These are phyloP conservation scores for Cystoderma amianthinum DNA, from an alignment of 768 basidiomycete genomes.

Conservation along the genomic window DNA sequence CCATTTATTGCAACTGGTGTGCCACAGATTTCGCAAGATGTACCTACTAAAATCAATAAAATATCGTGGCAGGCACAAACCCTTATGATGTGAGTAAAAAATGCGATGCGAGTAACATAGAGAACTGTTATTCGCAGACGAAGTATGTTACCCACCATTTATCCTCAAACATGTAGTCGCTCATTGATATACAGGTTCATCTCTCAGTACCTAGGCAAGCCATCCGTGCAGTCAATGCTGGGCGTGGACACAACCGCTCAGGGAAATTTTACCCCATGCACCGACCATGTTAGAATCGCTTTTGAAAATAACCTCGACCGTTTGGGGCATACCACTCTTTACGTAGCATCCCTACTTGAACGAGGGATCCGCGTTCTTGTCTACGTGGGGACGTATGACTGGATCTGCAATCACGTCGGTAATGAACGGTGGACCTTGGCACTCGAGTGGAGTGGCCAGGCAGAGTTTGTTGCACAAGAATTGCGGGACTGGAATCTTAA, in stretches of 20 bases:
- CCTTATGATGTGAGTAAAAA: conserved; percentile 65
- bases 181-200: conserved; percentile 39
- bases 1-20: conserved; percentile 26
- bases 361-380: conserved; percentile 62
- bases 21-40: conserved; percentile 7
- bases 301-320: conserved; percentile 43
- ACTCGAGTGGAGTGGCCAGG: conserved; percentile 66
- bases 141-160: conserved; percentile 11
- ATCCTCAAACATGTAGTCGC: neutral
- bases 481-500: conserved; percentile 56
- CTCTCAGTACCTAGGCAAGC: conserved; percentile 51
- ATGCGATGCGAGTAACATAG: conserved; percentile 39
- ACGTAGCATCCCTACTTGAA: conserved; percentile 64
- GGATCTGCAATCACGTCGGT: conserved; percentile 72
- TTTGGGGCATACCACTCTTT: conserved; percentile 38
- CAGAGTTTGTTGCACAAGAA: conserved; percentile 28
- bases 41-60: neutral
- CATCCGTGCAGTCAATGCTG: conserved; percentile 42
- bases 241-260: conserved; percentile 51
- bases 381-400: conserved; percentile 67
- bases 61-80: conserved; percentile 32
- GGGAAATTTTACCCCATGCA: conserved; percentile 24
- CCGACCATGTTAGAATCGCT: conserved; percentile 30
- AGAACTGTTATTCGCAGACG: conserved; percentile 54
- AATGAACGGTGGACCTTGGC: conserved; percentile 66